These are phyloP conservation scores for Fagopyrum tataricum DNA, from an alignment of 148 eudicot genomes.

Conservation along the genomic window DNA sequence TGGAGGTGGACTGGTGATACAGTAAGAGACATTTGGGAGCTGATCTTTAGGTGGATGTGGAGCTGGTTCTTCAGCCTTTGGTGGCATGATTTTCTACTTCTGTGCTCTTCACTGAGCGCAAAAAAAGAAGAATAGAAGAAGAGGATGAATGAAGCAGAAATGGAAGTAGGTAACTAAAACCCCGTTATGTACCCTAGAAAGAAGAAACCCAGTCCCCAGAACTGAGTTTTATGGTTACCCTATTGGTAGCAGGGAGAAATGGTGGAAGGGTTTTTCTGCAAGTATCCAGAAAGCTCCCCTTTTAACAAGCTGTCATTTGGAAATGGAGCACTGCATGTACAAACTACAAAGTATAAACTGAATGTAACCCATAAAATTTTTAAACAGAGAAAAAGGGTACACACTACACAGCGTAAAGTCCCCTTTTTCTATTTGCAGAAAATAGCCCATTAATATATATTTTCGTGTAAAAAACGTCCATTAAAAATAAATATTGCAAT, in stretches of 20 bases:
- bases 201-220: not conserved
- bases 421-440: too few species aligned
- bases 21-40: conserved; percentile 73
- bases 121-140: not conserved
- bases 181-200: not conserved
- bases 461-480: too few species aligned
- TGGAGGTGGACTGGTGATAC: conserved; percentile 95
- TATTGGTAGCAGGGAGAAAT: not conserved
- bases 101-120: not conserved
- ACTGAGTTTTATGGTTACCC: not conserved
- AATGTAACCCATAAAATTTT: not conserved
- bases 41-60: conserved; percentile 96
- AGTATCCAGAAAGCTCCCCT: not conserved
- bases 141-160: not conserved
- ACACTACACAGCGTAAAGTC: too few species aligned
- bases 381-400: too few species aligned
- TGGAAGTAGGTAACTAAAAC: not conserved
- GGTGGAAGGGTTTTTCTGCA: conserved; percentile 1
- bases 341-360: not conserved
- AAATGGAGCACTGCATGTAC: not conserved
- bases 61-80: conserved; percentile 43
- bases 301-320: not conserved
- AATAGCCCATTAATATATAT: too few species aligned
- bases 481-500: too few species aligned
- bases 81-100: conserved; percentile 1